Evolutionary conservation across 1,284 basidiomycete genomes (phyloP), one percentile per base, ranked within the genome.

Genomic region (Entoloma clypeatum): DNA sequence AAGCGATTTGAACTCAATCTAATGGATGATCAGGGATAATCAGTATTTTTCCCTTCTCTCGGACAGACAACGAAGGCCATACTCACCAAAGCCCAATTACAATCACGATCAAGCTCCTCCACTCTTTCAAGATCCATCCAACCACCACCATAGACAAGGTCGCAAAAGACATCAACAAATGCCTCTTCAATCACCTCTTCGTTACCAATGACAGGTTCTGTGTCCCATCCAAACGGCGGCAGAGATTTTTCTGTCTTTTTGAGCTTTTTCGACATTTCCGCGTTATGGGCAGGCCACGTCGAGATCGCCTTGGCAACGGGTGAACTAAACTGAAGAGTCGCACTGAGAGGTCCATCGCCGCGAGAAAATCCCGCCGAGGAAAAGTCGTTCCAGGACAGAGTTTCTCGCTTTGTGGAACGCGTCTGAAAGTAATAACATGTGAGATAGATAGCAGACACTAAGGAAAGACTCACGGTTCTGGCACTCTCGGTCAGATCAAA

Each of bases 11-110:
- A 84, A 92, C 59, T 92, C 89, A 44, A 92, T 78, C 90, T 92
- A 44, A 22, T 29, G 6, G 49, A 3, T 2, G n/a, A 32, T 21
- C 5, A 26, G 31, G 10, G 10, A 28, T 22, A 29, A 14, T 32
- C 35, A 34, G 35, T 28, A 30, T 26, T 24, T 18, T 22, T 13
- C 17, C 16, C 16, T 19, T 14, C 17, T 7, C n/a, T 25, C 9
- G 3, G 16, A 21, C 10, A 11, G 8, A 23, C 21, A 35, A 3
- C 24, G 34, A 40, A 14, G 36, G 29, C 23, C 30, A 43, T 18
- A 72, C 80, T 66, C 56, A 92, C 91, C 68, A 95, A 55, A n/a
- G 85, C 88, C 89, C 90, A 94, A 56, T 89, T 89, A 48, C 88
- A 87, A 53, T 92, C 88, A 51, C 86, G 72, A 58, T 91, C 88